These are phyloP conservation scores for Marasmius sp. DNA, from an alignment of 1,284 basidiomycete genomes.

Conservation along the genomic window DNA sequence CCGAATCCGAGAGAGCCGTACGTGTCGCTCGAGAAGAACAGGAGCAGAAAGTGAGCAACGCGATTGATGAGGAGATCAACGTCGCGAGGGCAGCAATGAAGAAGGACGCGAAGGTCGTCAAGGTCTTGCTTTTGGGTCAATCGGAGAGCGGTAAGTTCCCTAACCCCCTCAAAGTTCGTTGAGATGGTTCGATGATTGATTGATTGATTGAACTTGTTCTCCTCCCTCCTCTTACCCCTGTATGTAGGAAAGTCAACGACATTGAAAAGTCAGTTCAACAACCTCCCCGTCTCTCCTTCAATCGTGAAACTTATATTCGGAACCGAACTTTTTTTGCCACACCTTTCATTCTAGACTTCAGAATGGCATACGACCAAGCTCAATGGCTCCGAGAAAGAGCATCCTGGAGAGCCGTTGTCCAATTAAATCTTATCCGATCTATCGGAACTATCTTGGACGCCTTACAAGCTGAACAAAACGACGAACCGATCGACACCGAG, in stretches of 20 bases:
- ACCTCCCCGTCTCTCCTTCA: conserved; percentile 6
- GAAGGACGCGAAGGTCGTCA: conserved; percentile 50
- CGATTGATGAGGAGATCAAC: conserved; percentile 63
- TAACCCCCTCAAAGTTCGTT: neutral
- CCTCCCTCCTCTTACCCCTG: neutral
- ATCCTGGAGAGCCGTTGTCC: conserved; percentile 64
- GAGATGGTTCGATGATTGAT: neutral
- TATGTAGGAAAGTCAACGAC: conserved; percentile 63
- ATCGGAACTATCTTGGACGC: conserved; percentile 56
- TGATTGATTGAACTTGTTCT: neutral
- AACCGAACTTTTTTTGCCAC: neutral
- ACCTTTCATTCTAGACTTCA: conserved; percentile 40
- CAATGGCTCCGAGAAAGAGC: conserved; percentile 56
- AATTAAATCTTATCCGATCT: conserved; percentile 65
- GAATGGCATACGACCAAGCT: conserved; percentile 49
- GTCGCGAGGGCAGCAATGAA: conserved; percentile 46
- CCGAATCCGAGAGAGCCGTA: conserved; percentile 35
- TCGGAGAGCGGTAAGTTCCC: conserved; percentile 48
- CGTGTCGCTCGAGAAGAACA: conserved; percentile 52
- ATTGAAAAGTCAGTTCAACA: conserved; percentile 51
- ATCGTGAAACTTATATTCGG: conserved; percentile 4
- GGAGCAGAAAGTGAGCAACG: conserved; percentile 55
- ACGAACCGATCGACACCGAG: conserved; percentile 18
- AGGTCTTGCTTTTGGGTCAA: conserved; percentile 61
- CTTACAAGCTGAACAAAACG: conserved; percentile 42